Evolutionary conservation across 129 eudicot species (phyloP), one percentile per base, ranked within the genome.

Genomic region (Centrapalus pauciflorus): DNA sequence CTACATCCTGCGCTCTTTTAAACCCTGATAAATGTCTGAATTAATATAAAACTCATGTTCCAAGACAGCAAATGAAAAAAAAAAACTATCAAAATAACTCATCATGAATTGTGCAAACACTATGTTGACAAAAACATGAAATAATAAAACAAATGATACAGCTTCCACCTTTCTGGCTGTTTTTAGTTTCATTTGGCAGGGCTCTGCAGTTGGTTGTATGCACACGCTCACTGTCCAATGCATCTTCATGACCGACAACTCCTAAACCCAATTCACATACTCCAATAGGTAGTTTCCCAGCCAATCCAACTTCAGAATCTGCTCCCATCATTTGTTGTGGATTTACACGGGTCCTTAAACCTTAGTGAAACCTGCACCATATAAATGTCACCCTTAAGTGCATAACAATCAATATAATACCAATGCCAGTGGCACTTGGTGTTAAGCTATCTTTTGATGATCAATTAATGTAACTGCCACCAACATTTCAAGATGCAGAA

Each of bases 1-100:
- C 46, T 23, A 23, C 24, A 51, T 29, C 28, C 6, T 35, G 49
- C 46, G 10, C 55, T 69, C 77, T 70, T 61, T 73, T 63, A 35
- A 7, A 21, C 32, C 75, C 77, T 62, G 72, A 32, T 46, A 50
- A 28, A 62, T 66, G 24, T 63, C 11, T 4, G 27, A 28, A 45
- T 52, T 45, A 16, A 37, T 19, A 30, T 73, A 34, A 12, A 63
- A 60, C 66, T 20, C 9, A 12, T 10, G 66, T 32, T 34, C 5
- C 12, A 10, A 20, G 66, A 21, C 49, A 35, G 30, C n/a, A 33
- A 60, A 5, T 48, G 19, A 17, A 58, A 19, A 34, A 4, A 13
- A 17, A 4, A 34, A 12, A 37, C 30, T 7, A 61, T 4, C 16
- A 61, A 35, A 48, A 20, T 2, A 20, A 19, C 19, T 8, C 66